Evolutionary conservation across 179 eudicot species (phyloP).

Genomic region (Amaranthus tricolor): DNA sequence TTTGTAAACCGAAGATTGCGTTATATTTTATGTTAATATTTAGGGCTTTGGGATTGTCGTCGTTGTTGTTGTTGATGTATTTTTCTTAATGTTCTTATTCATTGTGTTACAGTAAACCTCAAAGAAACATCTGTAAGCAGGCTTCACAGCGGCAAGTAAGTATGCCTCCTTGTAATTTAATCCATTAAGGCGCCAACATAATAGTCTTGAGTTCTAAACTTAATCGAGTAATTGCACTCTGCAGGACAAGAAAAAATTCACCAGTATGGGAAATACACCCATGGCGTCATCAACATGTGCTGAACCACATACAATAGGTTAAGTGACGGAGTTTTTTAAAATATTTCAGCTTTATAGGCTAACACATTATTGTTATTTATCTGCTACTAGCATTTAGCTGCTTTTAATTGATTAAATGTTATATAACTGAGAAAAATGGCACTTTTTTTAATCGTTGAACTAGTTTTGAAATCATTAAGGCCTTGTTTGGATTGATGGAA

Average conservation of each 20-base stretch:
- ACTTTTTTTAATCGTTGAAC: not conserved
- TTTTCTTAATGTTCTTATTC: conserved; percentile 8
- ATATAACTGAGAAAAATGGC: not conserved
- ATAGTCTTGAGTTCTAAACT: conserved; percentile 10
- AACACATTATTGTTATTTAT: not conserved
- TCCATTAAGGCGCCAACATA: not conserved
- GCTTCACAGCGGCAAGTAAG: conserved; percentile 26
- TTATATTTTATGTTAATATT: too few species aligned
- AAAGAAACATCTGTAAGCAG: conserved; percentile 19
- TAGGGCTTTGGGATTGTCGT: not conserved
- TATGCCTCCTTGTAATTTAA: conserved; percentile 4
- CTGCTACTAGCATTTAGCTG: not conserved
- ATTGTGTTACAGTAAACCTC: conserved; percentile 27
- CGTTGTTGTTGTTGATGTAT: not conserved
- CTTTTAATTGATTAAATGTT: not conserved
- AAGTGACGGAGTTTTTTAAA: not conserved
- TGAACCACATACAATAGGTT: conserved; percentile 20
- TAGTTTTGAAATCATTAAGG: not conserved
- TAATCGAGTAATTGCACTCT: conserved; percentile 3
- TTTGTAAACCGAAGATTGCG: not conserved
- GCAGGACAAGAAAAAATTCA: conserved; percentile 23
- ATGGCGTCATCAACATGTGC: not conserved
- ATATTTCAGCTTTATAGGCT: not conserved
- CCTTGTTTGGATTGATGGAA: too few species aligned
- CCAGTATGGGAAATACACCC: conserved; percentile 8